Percentiles rank a stretch among this genome's conserved stretches.
Evolutionary conservation across 257 asterid species (phyloP).

Genomic region (Przewalskia tangutica): DNA sequence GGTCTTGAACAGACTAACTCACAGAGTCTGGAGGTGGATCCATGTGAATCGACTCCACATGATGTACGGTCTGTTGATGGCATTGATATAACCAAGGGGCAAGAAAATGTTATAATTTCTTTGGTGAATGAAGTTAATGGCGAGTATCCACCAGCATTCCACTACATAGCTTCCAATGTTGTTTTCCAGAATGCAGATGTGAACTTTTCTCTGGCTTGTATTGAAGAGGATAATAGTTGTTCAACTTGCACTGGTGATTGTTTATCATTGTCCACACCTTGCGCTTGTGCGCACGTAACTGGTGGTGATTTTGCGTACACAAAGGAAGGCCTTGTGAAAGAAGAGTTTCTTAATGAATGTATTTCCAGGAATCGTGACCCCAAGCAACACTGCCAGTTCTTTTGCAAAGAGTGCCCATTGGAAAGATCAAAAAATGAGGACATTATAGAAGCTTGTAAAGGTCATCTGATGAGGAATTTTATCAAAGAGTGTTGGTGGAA

Average conservation of each 20-base stretch:
- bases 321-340: conserved; percentile 64
- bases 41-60: conserved; percentile 27
- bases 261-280: conserved; percentile 43
- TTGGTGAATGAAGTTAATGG: conserved; percentile 55
- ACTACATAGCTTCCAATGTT: conserved; percentile 66
- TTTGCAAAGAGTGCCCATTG: conserved; percentile 77
- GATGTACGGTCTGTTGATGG: conserved; percentile 25
- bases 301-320: conserved; percentile 87
- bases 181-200: conserved; percentile 61
- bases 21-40: conserved; percentile 31
- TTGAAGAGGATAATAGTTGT: conserved; percentile 54
- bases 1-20: conserved; percentile 20
- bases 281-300: conserved; percentile 72
- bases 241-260: conserved; percentile 70
- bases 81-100: conserved; percentile 76
- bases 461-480: conserved; percentile 76
- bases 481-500: conserved; percentile 93
- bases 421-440: conserved; percentile 62
- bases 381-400: conserved; percentile 44
- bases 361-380: conserved; percentile 77
- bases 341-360: conserved; percentile 58
- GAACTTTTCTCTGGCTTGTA: conserved; percentile 62
- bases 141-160: conserved; percentile 53
- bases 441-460: conserved; percentile 65
- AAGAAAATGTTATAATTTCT: conserved; percentile 53